These are phyloP conservation scores for Saccharomyces uvarum DNA, from an alignment of 1,139 yeast species.

Conservation along the genomic window DNA sequence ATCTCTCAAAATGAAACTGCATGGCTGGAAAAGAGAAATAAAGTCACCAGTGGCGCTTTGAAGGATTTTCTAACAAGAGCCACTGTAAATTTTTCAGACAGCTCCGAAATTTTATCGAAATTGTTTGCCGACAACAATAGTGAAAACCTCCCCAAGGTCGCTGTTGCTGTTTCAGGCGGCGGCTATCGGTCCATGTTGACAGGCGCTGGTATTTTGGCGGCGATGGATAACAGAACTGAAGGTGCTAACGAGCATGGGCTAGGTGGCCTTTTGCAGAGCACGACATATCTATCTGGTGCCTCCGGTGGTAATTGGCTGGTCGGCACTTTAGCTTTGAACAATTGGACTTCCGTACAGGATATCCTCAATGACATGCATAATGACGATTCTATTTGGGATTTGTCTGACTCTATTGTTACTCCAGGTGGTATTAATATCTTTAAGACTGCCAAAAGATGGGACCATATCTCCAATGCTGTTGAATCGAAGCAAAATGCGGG, in stretches of 20 bases:
- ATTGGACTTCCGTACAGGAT: slow-evolving; percentile 64
- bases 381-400: slow-evolving; percentile 60
- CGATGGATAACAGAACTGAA: slow-evolving; percentile 65
- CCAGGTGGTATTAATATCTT: slow-evolving; percentile 63
- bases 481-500: slow-evolving; percentile 59
- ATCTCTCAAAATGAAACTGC: slow-evolving; percentile 27
- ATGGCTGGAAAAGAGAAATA: slow-evolving; percentile 42
- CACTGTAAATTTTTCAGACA: slow-evolving; percentile 53
- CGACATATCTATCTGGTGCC: slow-evolving; percentile 71
- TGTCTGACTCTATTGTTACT: slow-evolving; percentile 45
- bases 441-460: slow-evolving; percentile 47
- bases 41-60: slow-evolving; percentile 46
- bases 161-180: slow-evolving; percentile 82
- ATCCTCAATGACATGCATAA: slow-evolving; percentile 38
- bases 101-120: slow-evolving; percentile 26
- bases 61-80: slow-evolving; percentile 49
- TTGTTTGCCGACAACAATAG: slow-evolving; percentile 11
- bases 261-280: slow-evolving; percentile 68
- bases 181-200: slow-evolving; percentile 85
- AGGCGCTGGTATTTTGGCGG: slow-evolving; percentile 85
- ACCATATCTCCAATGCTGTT: slow-evolving; percentile 28
- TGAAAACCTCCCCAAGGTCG: slow-evolving; percentile 38
- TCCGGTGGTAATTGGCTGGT: slow-evolving; percentile 88
- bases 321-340: slow-evolving; percentile 66
- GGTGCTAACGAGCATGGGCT: slow-evolving; percentile 54